Conservation (phyloP, 2,329 filamentous ascomycete genomes). For the Diaporthe vaccinii region DNA sequence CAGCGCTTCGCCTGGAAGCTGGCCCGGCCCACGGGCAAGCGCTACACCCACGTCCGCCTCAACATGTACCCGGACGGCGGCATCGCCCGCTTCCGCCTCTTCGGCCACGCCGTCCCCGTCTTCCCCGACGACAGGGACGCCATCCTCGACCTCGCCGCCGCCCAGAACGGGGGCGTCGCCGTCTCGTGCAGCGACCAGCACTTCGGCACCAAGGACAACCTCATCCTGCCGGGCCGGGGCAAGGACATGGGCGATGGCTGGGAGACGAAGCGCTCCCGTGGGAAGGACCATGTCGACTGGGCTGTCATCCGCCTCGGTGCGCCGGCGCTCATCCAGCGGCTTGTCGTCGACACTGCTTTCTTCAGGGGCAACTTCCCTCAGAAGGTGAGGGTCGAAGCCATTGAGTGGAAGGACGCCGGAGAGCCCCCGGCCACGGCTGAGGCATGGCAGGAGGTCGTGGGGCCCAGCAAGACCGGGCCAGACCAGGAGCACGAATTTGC, state of each 20-base stretch:
- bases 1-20: conserved; percentile 82
- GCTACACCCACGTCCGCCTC: conserved; percentile 83
- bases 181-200: conserved; percentile 85
- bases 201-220: conserved; percentile 85
- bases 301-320: conserved; percentile 81
- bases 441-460: conserved; percentile 76
- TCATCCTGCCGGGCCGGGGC: conserved; percentile 82
- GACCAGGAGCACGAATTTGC: conserved; percentile 80
- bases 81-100: conserved; percentile 84
- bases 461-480: conserved; percentile 77
- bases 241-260: conserved; percentile 91
- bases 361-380: conserved; percentile 89
- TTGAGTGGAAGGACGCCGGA: conserved; percentile 66
- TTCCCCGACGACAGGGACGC: conserved; percentile 76
- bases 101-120: conserved; percentile 81
- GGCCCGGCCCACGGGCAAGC: conserved; percentile 67
- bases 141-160: conserved; percentile 82
- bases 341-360: conserved; percentile 85
- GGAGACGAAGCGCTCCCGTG: conserved; percentile 84
- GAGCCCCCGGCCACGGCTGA: conserved; percentile 69
- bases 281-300: conserved; percentile 83
- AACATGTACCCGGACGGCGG: conserved; percentile 91
- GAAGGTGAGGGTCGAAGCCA: conserved; percentile 76
- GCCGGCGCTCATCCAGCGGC: conserved; percentile 72
- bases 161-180: conserved; percentile 83